Conservation (phyloP, 2,329 filamentous ascomycete species). For the Davidsoniella virescens region DNA sequence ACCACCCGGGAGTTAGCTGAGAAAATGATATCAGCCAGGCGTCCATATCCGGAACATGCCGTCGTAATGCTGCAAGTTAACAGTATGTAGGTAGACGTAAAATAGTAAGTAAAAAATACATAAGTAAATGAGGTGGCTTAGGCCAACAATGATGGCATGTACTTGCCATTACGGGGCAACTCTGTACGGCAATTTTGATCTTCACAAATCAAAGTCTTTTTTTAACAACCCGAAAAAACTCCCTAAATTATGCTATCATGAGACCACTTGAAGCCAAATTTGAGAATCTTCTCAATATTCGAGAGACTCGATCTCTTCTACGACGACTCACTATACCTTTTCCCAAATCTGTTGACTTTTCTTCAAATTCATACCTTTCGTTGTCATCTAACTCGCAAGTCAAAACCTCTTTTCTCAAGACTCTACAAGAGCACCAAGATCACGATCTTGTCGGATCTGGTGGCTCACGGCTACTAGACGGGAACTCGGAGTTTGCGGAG, state of each 20-base stretch:
- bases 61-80: too few species aligned
- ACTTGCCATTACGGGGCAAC: too few species aligned
- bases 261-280: slow-evolving; percentile 2
- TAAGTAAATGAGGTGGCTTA: too few species aligned
- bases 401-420: slow-evolving; percentile 36
- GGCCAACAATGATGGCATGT: too few species aligned
- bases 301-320: neutral
- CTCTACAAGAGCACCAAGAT: slow-evolving; percentile 33
- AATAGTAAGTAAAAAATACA: too few species aligned
- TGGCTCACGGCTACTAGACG: slow-evolving; percentile 37
- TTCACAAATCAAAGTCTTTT: too few species aligned
- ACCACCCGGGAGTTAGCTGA: too few species aligned
- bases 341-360: slow-evolving; percentile 45
- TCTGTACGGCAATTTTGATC: too few species aligned
- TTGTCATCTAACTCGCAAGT: slow-evolving; percentile 36
- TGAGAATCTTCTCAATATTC: neutral
- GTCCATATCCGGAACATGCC: too few species aligned
- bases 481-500: slow-evolving; percentile 30
- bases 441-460: slow-evolving; percentile 28
- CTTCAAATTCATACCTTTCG: slow-evolving; percentile 67
- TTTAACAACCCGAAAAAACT: neutral
- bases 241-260: neutral
- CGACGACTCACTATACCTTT: neutral
- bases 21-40: too few species aligned
- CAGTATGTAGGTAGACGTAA: too few species aligned